These are phyloP conservation scores for Yamadazyma philogaea DNA, from an alignment of 805 yeast species.

Conservation along the genomic window DNA sequence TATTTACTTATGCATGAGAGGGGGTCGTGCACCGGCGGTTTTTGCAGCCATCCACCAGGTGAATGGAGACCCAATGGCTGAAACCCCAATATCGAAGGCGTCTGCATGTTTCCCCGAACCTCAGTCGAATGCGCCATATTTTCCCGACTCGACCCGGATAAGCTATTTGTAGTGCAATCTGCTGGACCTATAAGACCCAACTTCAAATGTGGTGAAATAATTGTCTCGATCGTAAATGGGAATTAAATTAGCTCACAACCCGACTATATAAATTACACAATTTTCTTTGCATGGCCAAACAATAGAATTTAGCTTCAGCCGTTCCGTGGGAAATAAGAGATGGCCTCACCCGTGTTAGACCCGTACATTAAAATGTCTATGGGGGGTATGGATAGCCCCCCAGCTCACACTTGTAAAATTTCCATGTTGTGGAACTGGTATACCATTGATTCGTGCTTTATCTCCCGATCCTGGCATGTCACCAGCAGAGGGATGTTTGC, in stretches of 20 bases:
- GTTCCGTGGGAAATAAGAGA: not conserved
- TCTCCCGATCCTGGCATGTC: slow-evolving; percentile 63
- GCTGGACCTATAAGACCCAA: no score
- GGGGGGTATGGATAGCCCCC: slow-evolving; percentile 3
- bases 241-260: slow-evolving; percentile 4
- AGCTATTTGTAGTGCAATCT: no score
- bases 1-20: no score
- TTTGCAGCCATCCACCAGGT: no score
- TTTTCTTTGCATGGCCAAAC: not conserved
- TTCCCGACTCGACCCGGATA: no score
- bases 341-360: not conserved
- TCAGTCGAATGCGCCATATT: no score
- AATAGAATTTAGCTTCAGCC: not conserved
- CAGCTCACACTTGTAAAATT: slow-evolving; percentile 25
- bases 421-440: slow-evolving; percentile 76
- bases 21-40: no score
- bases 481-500: slow-evolving; percentile 59
- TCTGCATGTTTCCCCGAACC: no score
- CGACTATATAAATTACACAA: not conserved
- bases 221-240: slow-evolving; percentile 1
- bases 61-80: no score
- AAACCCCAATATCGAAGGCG: no score
- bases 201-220: not conserved
- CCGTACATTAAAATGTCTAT: slow-evolving; percentile 4
- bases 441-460: slow-evolving; percentile 62